Evolutionary conservation across 768 basidiomycete genomes (phyloP).

Genomic region (Pleurotus salmoneostramineus): DNA sequence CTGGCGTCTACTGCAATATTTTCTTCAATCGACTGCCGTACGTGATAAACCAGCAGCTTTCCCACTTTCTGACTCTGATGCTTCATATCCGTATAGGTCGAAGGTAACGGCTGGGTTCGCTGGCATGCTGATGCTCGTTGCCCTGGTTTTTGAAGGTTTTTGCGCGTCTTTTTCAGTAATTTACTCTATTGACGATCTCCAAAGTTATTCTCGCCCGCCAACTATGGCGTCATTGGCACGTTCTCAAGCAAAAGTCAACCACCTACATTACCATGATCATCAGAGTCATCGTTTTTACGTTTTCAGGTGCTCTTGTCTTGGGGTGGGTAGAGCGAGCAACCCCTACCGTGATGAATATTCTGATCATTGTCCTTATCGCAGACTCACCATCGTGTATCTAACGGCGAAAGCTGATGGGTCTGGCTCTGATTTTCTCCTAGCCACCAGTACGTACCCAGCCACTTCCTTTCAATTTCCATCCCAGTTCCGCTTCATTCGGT

Average conservation of each 20-base stretch:
- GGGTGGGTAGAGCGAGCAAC: neutral
- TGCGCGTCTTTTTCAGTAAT: neutral
- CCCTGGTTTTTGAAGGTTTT: neutral
- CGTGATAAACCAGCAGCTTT: neutral
- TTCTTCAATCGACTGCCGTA: neutral
- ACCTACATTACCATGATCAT: neutral
- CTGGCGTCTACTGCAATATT: neutral
- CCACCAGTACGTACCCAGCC: neutral
- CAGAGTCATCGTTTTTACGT: neutral
- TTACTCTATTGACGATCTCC: neutral
- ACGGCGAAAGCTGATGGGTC: neutral
- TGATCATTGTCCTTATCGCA: neutral
- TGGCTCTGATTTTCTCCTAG: neutral
- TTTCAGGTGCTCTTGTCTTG: neutral
- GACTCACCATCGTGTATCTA: neutral
- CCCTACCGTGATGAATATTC: neutral
- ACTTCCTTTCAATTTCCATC: neutral
- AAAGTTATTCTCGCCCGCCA: neutral
- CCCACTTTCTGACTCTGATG: neutral
- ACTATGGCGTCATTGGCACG: neutral
- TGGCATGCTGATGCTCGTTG: neutral
- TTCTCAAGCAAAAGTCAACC: neutral
- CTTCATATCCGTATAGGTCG: neutral
- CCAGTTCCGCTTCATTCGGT: too few species aligned
- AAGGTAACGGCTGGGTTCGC: neutral